phyloP scores from a whole-genome alignment of 1,139 yeast species.

The Eremothecium coryli region DNA sequence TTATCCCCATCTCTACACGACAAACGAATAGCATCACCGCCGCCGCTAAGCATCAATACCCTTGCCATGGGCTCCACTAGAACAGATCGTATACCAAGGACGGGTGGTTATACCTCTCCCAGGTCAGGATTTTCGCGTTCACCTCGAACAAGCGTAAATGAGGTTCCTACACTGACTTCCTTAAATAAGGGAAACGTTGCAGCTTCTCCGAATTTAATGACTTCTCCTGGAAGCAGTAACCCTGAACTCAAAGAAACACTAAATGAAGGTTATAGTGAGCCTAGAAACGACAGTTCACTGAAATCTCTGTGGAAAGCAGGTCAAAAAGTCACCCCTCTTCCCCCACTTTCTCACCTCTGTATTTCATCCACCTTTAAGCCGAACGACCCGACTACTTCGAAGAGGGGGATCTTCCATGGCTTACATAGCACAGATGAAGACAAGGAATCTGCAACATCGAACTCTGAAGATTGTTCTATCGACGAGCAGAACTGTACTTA shows the following conservation, averaged over 20 bases:
- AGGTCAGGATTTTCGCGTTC: slow-evolving; percentile 6
- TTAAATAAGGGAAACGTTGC: too few species aligned
- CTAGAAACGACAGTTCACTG: too few species aligned
- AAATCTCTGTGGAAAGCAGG: too few species aligned
- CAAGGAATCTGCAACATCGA: not conserved
- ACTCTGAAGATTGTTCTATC: not conserved
- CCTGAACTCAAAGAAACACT: not conserved
- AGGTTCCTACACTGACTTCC: too few species aligned
- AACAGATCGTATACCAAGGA: slow-evolving; percentile 5
- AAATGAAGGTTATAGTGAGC: too few species aligned
- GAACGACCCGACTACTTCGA: not conserved
- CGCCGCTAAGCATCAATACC: slow-evolving; percentile 2
- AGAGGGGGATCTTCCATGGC: slow-evolving; percentile 1
- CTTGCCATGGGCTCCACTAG: slow-evolving; percentile 3
- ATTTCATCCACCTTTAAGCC: not conserved
- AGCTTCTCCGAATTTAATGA: not conserved
- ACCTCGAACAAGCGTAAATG: too few species aligned
- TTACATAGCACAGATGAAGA: slow-evolving; percentile 4
- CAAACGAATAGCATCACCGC: slow-evolving; percentile 2
- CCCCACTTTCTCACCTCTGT: too few species aligned
- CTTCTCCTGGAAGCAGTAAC: not conserved
- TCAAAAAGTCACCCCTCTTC: too few species aligned
- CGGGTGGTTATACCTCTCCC: not conserved
- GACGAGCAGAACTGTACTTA: slow-evolving; percentile 1
- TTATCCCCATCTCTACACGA: too few species aligned